A percentile compares a stretch with the other conserved stretches of the same genome.
phyloP scores from a whole-genome alignment of 2,329 filamentous ascomycete genomes.

The Akanthomyces lecanii region DNA sequence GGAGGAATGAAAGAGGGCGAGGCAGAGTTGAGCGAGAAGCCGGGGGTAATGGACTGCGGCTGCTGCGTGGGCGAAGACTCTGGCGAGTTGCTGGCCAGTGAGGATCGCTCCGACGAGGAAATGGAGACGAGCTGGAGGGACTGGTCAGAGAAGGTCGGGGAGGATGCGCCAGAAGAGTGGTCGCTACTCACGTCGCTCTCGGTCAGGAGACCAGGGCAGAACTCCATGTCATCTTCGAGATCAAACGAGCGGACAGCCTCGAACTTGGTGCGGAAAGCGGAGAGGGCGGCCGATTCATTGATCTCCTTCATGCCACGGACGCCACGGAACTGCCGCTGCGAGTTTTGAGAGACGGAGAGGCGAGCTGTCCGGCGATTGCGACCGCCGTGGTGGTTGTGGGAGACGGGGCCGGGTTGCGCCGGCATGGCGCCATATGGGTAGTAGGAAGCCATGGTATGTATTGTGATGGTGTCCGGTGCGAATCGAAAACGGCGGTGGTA shows the following conservation, averaged over 20 bases:
- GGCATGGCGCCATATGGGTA: constrained; percentile 59
- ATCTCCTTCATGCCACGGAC: constrained; percentile 84
- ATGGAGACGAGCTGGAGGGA: constrained; percentile 75
- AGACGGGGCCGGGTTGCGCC: constrained; percentile 53
- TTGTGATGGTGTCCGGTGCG: constrained; percentile 26
- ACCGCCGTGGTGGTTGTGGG: constrained; percentile 69
- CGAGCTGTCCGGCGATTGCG: constrained; percentile 82
- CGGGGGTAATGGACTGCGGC: constrained; percentile 71
- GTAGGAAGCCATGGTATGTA: constrained; percentile 55
- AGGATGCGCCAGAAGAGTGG: constrained; percentile 17
- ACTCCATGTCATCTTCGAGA: constrained; percentile 91
- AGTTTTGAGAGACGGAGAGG: constrained; percentile 73
- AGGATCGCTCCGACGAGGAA: constrained; percentile 92
- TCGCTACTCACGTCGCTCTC: constrained; percentile 77
- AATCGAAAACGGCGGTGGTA: background rate
- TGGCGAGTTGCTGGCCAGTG: constrained; percentile 89
- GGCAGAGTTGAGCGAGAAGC: constrained; percentile 67
- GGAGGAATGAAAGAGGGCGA: constrained; percentile 64
- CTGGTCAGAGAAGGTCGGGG: constrained; percentile 30
- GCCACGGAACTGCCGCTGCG: constrained; percentile 80
- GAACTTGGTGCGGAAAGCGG: constrained; percentile 79
- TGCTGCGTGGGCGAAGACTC: constrained; percentile 88
- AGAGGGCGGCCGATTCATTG: constrained; percentile 70
- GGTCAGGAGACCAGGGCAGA: constrained; percentile 87
- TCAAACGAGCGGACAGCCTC: constrained; percentile 93